Evolutionary conservation across 2,329 filamentous ascomycete species (phyloP), one percentile per base, ranked within the genome.

Genomic region (Aspergillus felis): DNA sequence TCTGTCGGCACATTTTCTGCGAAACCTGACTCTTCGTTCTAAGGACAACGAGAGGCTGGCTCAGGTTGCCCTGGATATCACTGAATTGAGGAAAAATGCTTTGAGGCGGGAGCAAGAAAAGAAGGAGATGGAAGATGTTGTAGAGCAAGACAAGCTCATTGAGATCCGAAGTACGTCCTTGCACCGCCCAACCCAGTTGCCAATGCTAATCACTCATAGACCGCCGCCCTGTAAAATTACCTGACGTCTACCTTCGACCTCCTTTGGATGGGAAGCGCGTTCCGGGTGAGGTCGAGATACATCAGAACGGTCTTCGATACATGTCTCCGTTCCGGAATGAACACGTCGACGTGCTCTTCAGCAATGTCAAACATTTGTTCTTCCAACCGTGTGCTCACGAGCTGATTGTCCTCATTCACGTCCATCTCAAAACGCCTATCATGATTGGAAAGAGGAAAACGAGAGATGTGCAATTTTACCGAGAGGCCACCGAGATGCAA

Each of bases 401-500:
- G 74, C 80, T 99, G 68, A 96, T 99, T 64, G 95, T 99, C 64
- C 91, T 99, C 67, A 97, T 99, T 65, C 94, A 99, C 74, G 90
- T 99, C 56, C 94, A 99, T 74, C 84, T 99, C 51, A 97, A 96
- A 78, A 96, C 97, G 61, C 94, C 94, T 2, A 97, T 99, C 72
- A 92, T 99, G 75, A 90, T 99, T 61, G 94, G 94, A 60, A 97
- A 96, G 82, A 95, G 96, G 80, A 99, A 99, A 85, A 96, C 94
- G 10, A 97, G 94, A 79, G 95, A 99, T 73, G 90, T 99, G 1
- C 95, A 99, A 68, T 99, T 99, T 77, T 97, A 97, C 71, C 87
- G 94, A 54, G 94, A 99, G 78, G 94, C 94, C 3, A 97, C 94
- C 0, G 94, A 99, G 66, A 97, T 99, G 74, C 92, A 96, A 70